A percentile compares a stretch with the other conserved stretches of the same genome.
phyloP scores from a whole-genome alignment of 257 asterid genomes.

The Cinchona pubescens region DNA sequence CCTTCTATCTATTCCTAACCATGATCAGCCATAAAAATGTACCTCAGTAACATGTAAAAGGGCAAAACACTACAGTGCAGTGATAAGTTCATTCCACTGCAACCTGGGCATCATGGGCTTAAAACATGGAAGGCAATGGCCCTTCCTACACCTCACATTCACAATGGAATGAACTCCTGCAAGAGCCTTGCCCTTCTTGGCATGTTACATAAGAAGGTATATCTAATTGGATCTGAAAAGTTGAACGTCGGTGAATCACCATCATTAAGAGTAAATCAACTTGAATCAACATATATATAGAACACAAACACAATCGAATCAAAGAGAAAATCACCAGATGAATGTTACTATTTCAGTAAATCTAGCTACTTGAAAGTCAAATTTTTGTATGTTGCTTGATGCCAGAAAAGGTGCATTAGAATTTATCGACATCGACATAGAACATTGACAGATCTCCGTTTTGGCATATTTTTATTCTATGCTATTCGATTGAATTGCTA shows the following conservation, averaged over 20 bases:
- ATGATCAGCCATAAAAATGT: not conserved
- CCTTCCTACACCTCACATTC: not conserved
- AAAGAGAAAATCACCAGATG: not conserved
- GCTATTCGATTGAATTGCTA: conserved; percentile 27
- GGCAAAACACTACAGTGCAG: not conserved
- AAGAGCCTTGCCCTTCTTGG: not conserved
- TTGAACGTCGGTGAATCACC: not conserved
- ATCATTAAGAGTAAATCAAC: not conserved
- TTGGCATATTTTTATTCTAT: conserved; percentile 13
- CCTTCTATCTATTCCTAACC: not conserved
- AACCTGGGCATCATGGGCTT: not conserved
- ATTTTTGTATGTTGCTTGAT: not conserved
- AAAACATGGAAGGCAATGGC: not conserved
- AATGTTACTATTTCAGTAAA: not conserved
- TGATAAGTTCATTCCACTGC: not conserved
- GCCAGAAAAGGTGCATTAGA: not conserved
- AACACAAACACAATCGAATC: not conserved
- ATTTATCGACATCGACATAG: too few species aligned
- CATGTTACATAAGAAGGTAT: not conserved
- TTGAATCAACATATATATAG: not conserved
- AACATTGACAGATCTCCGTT: not conserved
- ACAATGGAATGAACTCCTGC: conserved; percentile 3
- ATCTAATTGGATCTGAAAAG: not conserved
- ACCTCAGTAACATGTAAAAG: not conserved
- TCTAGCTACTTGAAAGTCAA: not conserved